These are phyloP conservation scores for Globisporangium megalacanthum DNA, from an alignment of 352 stramenopile species.

Conservation along the genomic window DNA sequence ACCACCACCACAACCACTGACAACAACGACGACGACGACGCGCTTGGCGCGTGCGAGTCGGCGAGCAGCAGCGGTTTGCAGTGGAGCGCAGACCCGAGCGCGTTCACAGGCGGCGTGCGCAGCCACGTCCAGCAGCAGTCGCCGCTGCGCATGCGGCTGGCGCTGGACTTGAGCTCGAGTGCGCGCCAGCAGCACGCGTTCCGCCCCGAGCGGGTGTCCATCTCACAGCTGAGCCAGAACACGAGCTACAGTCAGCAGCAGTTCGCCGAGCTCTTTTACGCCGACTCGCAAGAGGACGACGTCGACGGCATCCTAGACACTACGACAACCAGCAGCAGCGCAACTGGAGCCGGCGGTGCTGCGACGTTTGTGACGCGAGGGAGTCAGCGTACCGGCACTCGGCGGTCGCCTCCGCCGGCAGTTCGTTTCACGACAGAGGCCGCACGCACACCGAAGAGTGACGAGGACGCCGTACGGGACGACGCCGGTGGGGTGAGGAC, in stretches of 20 bases:
- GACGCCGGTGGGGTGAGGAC: too few relatives aligned
- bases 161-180: slow-evolving; percentile 24
- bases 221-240: slow-evolving; percentile 16
- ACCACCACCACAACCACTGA: too few relatives aligned
- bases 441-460: neutral
- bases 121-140: neutral
- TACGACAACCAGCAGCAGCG: neutral
- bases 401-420: too few relatives aligned
- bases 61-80: slow-evolving; percentile 19
- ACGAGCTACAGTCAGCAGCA: slow-evolving; percentile 20
- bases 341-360: too few relatives aligned
- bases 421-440: neutral
- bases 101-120: slow-evolving; percentile 28
- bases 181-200: slow-evolving; percentile 2
- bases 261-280: slow-evolving; percentile 42
- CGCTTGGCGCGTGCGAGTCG: slow-evolving; percentile 1
- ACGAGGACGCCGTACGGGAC: neutral
- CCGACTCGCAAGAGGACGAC: slow-evolving; percentile 48
- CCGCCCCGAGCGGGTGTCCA: slow-evolving; percentile 8
- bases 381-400: neutral
- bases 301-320: neutral
- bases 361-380: neutral
- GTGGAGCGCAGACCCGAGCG: slow-evolving; percentile 55
- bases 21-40: slow-evolving; percentile 1
- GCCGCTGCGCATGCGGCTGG: slow-evolving; percentile 19